These are phyloP conservation scores for Thinopyrum elongatum DNA, from an alignment of 176 grass and related monocot species.

Conservation along the genomic window DNA sequence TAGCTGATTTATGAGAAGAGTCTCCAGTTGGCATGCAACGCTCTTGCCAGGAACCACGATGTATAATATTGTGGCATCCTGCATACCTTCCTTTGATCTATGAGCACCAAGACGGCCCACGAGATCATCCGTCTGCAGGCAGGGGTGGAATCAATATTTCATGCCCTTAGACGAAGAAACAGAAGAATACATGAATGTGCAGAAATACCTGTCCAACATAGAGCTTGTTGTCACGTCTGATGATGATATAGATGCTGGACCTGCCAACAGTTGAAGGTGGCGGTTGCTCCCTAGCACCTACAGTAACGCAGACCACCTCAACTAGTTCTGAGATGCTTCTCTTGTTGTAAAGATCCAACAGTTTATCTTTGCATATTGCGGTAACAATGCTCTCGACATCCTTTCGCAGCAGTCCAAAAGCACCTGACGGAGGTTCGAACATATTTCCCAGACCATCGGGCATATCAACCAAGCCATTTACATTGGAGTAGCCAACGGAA, in stretches of 20 bases:
- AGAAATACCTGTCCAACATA: conserved; percentile 87
- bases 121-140: conserved; percentile 91
- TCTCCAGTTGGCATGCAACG: conserved; percentile 86
- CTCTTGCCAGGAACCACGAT: conserved; percentile 88
- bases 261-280: conserved; percentile 90
- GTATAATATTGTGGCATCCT: conserved; percentile 60
- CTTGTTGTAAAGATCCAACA: conserved; percentile 60
- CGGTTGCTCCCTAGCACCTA: conserved; percentile 77
- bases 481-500: background rate
- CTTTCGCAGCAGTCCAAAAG: conserved; percentile 31
- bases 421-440: conserved; percentile 17
- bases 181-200: background rate
- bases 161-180: background rate
- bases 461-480: conserved; percentile 30
- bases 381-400: conserved; percentile 69
- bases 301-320: conserved; percentile 54
- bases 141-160: conserved; percentile 20
- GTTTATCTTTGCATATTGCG: conserved; percentile 63
- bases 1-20: conserved; percentile 90
- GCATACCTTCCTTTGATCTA: conserved; percentile 83
- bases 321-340: conserved; percentile 41
- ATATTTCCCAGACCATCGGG: conserved; percentile 25
- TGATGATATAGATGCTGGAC: conserved; percentile 77
- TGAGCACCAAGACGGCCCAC: conserved; percentile 66
- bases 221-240: conserved; percentile 71